A percentile compares a stretch with the other conserved stretches of the same genome.
Evolutionary conservation across 2,329 filamentous ascomycete genomes (phyloP).

Genomic region (Dactylellina parvicollis): DNA sequence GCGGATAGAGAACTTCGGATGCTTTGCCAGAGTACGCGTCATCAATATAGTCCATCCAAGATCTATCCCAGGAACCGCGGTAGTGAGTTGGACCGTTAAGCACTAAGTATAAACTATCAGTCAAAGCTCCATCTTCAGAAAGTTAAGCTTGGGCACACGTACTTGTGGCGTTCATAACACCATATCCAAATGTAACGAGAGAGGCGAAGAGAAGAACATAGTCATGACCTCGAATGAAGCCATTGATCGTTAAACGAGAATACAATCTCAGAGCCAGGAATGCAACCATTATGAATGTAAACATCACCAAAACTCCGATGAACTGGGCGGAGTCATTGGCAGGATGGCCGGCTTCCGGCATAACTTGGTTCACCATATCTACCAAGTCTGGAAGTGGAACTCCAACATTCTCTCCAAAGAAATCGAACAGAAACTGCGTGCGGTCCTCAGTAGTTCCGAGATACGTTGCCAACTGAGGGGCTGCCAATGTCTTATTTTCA

Average conservation of each 20-base stretch:
- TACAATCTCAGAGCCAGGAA: slow-evolving; percentile 31
- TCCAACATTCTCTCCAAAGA: slow-evolving; percentile 26
- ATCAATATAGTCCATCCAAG: slow-evolving; percentile 37
- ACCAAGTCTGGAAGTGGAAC: slow-evolving; percentile 23
- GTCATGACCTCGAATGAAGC: slow-evolving; percentile 30
- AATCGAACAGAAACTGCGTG: slow-evolving; percentile 34
- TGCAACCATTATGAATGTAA: slow-evolving; percentile 47
- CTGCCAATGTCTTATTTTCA: slow-evolving; percentile 24
- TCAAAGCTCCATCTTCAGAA: neutral
- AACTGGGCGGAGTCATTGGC: slow-evolving; percentile 24
- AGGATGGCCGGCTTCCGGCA: slow-evolving; percentile 30
- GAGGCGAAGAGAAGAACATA: slow-evolving; percentile 34
- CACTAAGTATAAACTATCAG: neutral
- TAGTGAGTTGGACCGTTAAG: slow-evolving; percentile 36
- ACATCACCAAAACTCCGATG: slow-evolving; percentile 43
- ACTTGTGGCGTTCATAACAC: slow-evolving; percentile 34
- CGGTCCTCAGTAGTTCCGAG: slow-evolving; percentile 36
- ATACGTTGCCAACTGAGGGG: slow-evolving; percentile 29
- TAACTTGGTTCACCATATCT: slow-evolving; percentile 35
- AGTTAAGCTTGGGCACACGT: neutral
- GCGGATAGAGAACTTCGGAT: slow-evolving; percentile 26
- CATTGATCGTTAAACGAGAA: slow-evolving; percentile 27
- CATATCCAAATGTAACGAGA: slow-evolving; percentile 26
- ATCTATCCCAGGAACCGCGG: slow-evolving; percentile 33
- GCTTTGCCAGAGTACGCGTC: slow-evolving; percentile 39